A percentile compares a stretch with the other conserved stretches of the same genome.
Conservation (phyloP, 129 eudicot genomes). For the Logfia minima region DNA sequence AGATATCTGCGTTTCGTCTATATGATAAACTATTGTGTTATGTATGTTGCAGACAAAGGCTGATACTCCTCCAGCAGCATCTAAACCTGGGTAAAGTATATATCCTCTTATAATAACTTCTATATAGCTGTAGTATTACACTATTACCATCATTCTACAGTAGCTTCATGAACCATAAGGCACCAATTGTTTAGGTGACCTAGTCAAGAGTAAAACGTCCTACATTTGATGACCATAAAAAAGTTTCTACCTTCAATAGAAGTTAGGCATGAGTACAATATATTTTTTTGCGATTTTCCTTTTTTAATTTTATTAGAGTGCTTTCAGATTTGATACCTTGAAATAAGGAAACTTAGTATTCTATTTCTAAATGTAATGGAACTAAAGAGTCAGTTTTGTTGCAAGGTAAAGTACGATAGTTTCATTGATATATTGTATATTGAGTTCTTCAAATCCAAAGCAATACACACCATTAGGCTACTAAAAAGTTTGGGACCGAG, state of each 20-base stretch:
- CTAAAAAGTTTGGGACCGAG: background rate
- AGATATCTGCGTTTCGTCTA: background rate
- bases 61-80: constrained; percentile 38
- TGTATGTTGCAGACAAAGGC: constrained; percentile 45
- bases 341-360: constrained; percentile 3
- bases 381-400: background rate
- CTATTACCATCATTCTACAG: background rate
- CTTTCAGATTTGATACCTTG: constrained; percentile 6
- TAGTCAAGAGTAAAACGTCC: background rate
- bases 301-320: background rate
- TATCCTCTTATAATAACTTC: constrained; percentile 2
- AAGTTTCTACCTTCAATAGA: too few relatives aligned
- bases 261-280: too few relatives aligned
- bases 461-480: background rate
- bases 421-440: constrained; percentile 9
- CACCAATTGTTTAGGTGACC: background rate
- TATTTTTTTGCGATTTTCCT: too few relatives aligned
- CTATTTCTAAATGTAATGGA: background rate
- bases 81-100: constrained; percentile 48
- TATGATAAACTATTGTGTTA: constrained; percentile 1
- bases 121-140: background rate
- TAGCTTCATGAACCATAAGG: background rate
- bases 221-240: too few relatives aligned
- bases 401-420: background rate
- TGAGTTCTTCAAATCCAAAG: background rate